Conservation (phyloP, 257 asterid species). For the Solanum pimpinellifolium region DNA sequence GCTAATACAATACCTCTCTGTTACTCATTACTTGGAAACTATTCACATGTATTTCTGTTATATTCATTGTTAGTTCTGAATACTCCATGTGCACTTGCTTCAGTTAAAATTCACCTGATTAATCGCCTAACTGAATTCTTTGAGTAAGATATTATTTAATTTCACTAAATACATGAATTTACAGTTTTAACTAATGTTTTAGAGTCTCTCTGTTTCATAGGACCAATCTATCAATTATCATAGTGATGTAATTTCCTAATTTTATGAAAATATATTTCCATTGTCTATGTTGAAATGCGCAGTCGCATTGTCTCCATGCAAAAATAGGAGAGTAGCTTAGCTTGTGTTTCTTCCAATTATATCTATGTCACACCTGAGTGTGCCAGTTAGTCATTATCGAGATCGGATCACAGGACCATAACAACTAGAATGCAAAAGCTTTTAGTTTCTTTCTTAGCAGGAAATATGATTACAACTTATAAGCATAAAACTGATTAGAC, state of each 20-base stretch:
- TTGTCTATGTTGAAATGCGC: not conserved
- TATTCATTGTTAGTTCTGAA: not conserved
- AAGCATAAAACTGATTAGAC: not conserved
- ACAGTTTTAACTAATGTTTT: not conserved
- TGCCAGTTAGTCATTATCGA: not conserved
- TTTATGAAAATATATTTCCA: not conserved
- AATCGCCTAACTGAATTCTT: not conserved
- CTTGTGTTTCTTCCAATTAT: not conserved
- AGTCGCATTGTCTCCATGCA: not conserved
- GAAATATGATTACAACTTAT: not conserved
- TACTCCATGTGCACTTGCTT: not conserved
- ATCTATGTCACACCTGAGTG: not conserved
- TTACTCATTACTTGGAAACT: not conserved
- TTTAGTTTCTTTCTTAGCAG: not conserved
- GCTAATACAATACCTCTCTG: not conserved
- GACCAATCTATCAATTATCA: not conserved
- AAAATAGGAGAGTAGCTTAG: not conserved
- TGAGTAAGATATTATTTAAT: not conserved
- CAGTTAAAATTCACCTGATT: not conserved
- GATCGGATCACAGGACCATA: not conserved
- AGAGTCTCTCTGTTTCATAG: not conserved
- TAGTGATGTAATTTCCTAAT: not conserved
- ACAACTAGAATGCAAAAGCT: not conserved
- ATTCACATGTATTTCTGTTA: not conserved
- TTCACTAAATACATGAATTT: not conserved